These are phyloP conservation scores for Xylaria sp. DNA, from an alignment of 495 filamentous ascomycete genomes.

Conservation along the genomic window DNA sequence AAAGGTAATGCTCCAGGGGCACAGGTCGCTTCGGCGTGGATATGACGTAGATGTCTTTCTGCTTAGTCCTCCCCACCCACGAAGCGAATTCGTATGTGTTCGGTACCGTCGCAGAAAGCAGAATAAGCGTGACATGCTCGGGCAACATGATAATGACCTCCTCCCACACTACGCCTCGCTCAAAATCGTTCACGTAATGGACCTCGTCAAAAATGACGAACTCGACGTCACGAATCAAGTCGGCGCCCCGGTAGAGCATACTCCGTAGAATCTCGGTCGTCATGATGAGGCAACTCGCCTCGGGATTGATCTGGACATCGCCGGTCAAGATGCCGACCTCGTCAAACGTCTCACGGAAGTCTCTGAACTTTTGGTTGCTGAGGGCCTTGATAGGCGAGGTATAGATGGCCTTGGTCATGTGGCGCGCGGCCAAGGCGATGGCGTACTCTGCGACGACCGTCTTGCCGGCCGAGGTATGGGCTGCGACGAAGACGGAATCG, in stretches of 20 bases:
- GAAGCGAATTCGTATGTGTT: conserved; percentile 98
- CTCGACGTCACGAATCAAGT: conserved; percentile 95
- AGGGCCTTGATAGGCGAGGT: conserved; percentile 98
- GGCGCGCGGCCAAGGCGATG: conserved; percentile 91
- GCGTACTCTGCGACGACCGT: conserved; percentile 98
- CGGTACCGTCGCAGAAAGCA: conserved; percentile 94
- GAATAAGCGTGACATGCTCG: conserved; percentile 92
- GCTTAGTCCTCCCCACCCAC: conserved; percentile 97
- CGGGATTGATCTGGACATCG: conserved; percentile 97
- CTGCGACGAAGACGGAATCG: conserved; percentile 98
- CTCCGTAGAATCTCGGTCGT: conserved; percentile 97
- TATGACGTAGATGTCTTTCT: conserved; percentile 98
- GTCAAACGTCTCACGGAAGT: conserved; percentile 87
- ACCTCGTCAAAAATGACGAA: conserved; percentile 99
- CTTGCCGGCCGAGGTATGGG: conserved; percentile 97
- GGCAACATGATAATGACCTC: conserved; percentile 99
- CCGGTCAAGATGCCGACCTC: conserved; percentile 97
- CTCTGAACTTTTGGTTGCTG: conserved; percentile 98
- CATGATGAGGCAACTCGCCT: conserved; percentile 99
- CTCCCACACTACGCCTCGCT: conserved; percentile 98
- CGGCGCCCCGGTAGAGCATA: conserved; percentile 97
- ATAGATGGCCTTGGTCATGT: conserved; percentile 99
- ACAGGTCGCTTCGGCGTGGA: conserved; percentile 95
- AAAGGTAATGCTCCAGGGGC: conserved; percentile 93
- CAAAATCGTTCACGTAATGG: conserved; percentile 97